These are phyloP conservation scores for Blastocystis sp. DNA, from an alignment of 352 stramenopile genomes.

Conservation along the genomic window DNA sequence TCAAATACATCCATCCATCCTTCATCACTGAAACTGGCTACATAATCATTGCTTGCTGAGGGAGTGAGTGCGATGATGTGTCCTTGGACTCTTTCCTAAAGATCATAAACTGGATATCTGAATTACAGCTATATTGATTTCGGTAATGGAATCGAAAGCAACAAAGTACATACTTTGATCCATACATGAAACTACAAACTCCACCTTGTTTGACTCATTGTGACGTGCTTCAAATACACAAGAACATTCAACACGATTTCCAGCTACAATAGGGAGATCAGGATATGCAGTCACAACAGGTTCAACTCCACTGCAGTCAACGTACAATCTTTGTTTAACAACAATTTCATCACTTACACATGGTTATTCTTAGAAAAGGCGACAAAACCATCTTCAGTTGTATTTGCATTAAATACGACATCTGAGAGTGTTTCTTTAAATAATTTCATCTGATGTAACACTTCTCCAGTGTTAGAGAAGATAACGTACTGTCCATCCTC, in stretches of 20 bases:
- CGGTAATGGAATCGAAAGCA: conserved; percentile 1
- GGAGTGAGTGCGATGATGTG: conserved; percentile 21
- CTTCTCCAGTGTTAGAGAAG: conserved; percentile 26
- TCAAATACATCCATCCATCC: conserved; percentile 69
- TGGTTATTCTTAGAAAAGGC: conserved; percentile 58
- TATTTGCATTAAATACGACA: conserved; percentile 10
- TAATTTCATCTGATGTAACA: conserved; percentile 16
- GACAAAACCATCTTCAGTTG: conserved; percentile 51
- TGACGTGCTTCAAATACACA: conserved; percentile 45
- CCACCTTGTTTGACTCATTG: conserved; percentile 33
- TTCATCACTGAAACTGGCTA: conserved; percentile 66
- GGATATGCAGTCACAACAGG: neutral
- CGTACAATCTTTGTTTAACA: neutral
- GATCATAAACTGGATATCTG: neutral
- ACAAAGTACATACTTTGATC: conserved; percentile 44
- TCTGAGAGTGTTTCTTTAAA: conserved; percentile 24
- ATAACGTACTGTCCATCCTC: conserved; percentile 58
- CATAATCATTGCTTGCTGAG: conserved; percentile 29
- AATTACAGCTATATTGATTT: conserved; percentile 5
- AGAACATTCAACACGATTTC: conserved; percentile 56
- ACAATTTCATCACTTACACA: neutral
- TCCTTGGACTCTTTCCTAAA: conserved; percentile 11
- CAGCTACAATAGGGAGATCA: conserved; percentile 55
- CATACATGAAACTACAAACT: conserved; percentile 51
- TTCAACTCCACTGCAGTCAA: conserved; percentile 15